Evolutionary conservation across 768 basidiomycete species (phyloP).

Genomic region (Panus rudis): DNA sequence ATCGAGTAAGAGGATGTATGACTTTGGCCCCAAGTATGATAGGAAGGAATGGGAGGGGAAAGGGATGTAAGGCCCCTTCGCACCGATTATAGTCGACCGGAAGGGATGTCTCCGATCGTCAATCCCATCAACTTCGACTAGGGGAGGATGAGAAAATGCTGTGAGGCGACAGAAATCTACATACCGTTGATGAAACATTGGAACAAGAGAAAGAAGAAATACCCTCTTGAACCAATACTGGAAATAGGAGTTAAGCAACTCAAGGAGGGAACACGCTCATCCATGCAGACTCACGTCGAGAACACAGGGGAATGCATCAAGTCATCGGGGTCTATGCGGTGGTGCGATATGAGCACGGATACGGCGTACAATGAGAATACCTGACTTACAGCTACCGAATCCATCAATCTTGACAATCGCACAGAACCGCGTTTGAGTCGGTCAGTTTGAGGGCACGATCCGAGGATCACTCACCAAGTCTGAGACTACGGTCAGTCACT

Average conservation of each 20-base stretch:
- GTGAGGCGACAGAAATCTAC: conserved; percentile 14
- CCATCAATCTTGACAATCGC: conserved; percentile 55
- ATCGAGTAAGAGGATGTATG: conserved; percentile 70
- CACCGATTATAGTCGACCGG: conserved; percentile 70
- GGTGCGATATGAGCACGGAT: conserved; percentile 1
- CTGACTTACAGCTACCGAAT: conserved; percentile 68
- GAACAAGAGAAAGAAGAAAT: conserved; percentile 91
- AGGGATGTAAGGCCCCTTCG: conserved; percentile 68
- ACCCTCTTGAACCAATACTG: conserved; percentile 78
- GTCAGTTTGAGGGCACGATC: background rate
- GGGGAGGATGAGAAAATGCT: conserved; percentile 7
- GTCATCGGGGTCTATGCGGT: conserved; percentile 66
- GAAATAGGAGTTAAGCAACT: conserved; percentile 10
- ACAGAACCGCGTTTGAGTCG: conserved; percentile 1
- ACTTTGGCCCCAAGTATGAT: conserved; percentile 71
- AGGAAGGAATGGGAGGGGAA: conserved; percentile 80
- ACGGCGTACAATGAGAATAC: background rate
- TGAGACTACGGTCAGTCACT: conserved; percentile 14
- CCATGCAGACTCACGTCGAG: conserved; percentile 39
- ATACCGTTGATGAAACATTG: conserved; percentile 84
- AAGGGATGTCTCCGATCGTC: conserved; percentile 61
- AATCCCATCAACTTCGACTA: conserved; percentile 70
- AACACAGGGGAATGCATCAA: conserved; percentile 71
- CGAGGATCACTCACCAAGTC: conserved; percentile 36
- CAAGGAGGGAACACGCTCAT: background rate